A percentile compares a stretch with the other conserved stretches of the same genome.
Evolutionary conservation across 2,329 filamentous ascomycete genomes (phyloP).

Genomic region (Aureobasidium melanogenum): DNA sequence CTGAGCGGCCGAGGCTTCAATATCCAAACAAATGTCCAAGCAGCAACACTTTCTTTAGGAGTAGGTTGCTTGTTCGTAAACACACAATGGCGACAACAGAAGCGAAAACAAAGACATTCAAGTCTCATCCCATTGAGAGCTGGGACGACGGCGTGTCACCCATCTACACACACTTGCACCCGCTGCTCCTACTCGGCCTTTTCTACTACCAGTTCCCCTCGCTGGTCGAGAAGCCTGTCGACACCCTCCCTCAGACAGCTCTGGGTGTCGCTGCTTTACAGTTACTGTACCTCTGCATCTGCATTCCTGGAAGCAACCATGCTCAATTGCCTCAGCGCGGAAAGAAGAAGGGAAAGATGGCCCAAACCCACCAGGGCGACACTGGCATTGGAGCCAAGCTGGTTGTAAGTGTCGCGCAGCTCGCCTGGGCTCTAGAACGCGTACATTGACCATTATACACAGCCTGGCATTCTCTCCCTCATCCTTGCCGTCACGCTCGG

Average conservation of each 20-base stretch:
- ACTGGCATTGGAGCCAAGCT: slow-evolving; percentile 31
- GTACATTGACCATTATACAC: neutral
- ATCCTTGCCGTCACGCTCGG: slow-evolving; percentile 47
- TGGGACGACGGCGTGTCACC: slow-evolving; percentile 21
- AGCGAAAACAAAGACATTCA: neutral
- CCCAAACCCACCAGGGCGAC: slow-evolving; percentile 42
- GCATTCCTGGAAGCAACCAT: slow-evolving; percentile 46
- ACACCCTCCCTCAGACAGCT: slow-evolving; percentile 52
- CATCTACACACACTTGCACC: slow-evolving; percentile 57
- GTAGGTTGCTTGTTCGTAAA: neutral
- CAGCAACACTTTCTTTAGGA: neutral
- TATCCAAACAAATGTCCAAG: neutral
- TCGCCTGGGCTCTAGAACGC: neutral
- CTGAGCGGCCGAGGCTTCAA: neutral
- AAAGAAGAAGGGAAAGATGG: slow-evolving; percentile 41
- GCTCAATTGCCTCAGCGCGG: slow-evolving; percentile 25
- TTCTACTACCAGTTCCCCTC: slow-evolving; percentile 55
- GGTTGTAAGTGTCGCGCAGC: slow-evolving; percentile 29
- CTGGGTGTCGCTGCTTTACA: slow-evolving; percentile 58
- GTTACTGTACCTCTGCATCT: slow-evolving; percentile 47
- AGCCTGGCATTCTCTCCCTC: slow-evolving; percentile 66
- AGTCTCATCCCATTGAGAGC: slow-evolving; percentile 21
- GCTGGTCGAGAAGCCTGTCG: slow-evolving; percentile 61
- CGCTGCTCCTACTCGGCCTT: slow-evolving; percentile 55
- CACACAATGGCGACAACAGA: slow-evolving; percentile 6